Base-by-base conservation (phyloP, 495 filamentous ascomycete species). In the Sporormia fimetaria region DNA sequence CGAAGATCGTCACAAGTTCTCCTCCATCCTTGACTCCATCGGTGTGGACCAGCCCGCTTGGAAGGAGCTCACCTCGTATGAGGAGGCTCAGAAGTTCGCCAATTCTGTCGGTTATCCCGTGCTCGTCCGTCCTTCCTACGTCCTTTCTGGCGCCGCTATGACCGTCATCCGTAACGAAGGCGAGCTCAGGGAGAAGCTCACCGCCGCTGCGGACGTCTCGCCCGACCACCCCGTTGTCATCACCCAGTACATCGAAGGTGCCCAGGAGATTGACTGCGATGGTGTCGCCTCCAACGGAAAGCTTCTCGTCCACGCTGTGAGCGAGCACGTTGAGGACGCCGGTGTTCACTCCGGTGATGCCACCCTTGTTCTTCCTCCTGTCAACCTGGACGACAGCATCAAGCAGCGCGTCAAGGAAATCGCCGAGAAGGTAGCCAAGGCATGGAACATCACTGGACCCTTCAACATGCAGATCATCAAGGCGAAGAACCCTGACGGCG, bases 381-480 rank as follows among this genome's bases (percentile, higher is more conserved):
- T 67, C 22, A 78, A 68, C 55, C 73, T 96, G 12, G 80, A 87
- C 45, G 67, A 81, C 51, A 63, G 61, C 35, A 79, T 78, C 41
- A 81, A 93, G 72, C 73, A 69, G 42, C 82, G 90, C 32, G 72
- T 94, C 38, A 95, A 95, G 73, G 83, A 81, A 49, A 94, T 96
- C 47, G 88, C 90, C 9, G 63, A 85, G 65, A 96, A 94, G 74
- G 87, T 96, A 18, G 88, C 88, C 44, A 85, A 90, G 63, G 88
- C 90, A 31, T 94, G 88, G 84, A 87, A 69, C 55, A 95, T 96
- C 61, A 94, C 85, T 12, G 88, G 88, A 28, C 88, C 88, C 24
- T 96, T 95, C 75, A 96, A 96, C 71, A 95, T 96, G 90, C 88
- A 96, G 65, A 92, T 96, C 64, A 96, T 96, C 73, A 94, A 94